Evolutionary conservation across 257 asterid species (phyloP), one percentile per base, ranked within the genome.

Genomic region (Solanum ossicruentum): DNA sequence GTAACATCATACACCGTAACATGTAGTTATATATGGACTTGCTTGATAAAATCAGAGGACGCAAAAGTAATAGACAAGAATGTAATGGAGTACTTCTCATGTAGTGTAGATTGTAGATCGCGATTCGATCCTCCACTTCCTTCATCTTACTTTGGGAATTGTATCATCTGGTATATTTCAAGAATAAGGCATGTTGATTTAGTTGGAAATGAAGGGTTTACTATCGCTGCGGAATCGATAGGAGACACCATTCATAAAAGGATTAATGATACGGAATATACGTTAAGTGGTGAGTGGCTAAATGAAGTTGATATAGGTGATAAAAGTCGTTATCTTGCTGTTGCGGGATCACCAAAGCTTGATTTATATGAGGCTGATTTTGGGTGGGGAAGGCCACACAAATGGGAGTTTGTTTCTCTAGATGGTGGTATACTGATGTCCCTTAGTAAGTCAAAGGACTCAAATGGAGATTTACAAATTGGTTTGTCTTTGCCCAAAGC

Each of bases 71-170:
- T 23, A 65, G 20, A 23, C 43, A 18, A 65, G 20, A 65, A 65
- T 12, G 43, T 1, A 3, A 21, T 12, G 13, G 71, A 26, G 71
- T 5, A 1, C 0, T 65, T 65, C 20, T 1, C 3, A 21, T 85
- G 86, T 58, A 60, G 75, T 10, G 89, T 71, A 23, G 91, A 91
- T 3, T 85, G 45, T 1, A 69, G 93, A 58, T 86, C 63, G 10
- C 88, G 92, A 26, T 66, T 86, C 10, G 57, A 69, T 17, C 95
- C 90, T 6, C 90, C 93, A 0, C 85, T 89, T 55, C 93, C 95
- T 21, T 57, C 63, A 3, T 86, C 82, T 56, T 90, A 36, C 41
- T 36, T 36, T 36, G 41, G 41, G 41, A 36, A 36, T 36, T 36
- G 41, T 36, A 36, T 36, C 90, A 87, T 91, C 91, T 39, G 93